Conservation (phyloP, 306 rosid species). For the Prosopis cineraria region DNA sequence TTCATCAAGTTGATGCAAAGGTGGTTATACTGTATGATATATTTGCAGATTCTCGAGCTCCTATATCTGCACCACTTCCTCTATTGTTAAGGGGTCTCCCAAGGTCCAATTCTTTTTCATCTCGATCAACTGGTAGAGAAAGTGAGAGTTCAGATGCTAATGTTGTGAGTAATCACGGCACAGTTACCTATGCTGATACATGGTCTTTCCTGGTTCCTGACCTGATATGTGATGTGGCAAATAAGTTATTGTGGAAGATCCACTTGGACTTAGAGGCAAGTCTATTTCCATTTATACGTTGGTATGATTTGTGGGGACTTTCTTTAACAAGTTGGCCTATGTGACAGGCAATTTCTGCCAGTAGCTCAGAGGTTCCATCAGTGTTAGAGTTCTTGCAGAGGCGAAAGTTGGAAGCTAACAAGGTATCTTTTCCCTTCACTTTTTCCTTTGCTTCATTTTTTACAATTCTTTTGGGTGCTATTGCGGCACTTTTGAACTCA, state of each 20-base stretch:
- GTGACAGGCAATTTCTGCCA: slow-evolving; percentile 87
- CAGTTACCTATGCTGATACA: slow-evolving; percentile 63
- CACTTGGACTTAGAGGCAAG: slow-evolving; percentile 86
- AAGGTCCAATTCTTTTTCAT: slow-evolving; percentile 53
- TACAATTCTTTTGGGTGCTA: slow-evolving; percentile 31
- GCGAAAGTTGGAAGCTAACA: slow-evolving; percentile 80
- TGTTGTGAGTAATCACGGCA: slow-evolving; percentile 53
- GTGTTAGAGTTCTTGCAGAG: slow-evolving; percentile 94
- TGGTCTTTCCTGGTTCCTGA: slow-evolving; percentile 92
- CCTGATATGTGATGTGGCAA: slow-evolving; percentile 74
- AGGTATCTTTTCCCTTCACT: slow-evolving; percentile 47
- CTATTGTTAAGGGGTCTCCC: slow-evolving; percentile 80
- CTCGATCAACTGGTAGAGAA: slow-evolving; percentile 65
- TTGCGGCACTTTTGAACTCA: slow-evolving; percentile 27
- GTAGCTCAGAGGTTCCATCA: slow-evolving; percentile 95
- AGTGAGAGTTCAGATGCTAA: slow-evolving; percentile 53
- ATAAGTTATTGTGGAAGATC: slow-evolving; percentile 78
- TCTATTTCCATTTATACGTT: slow-evolving; percentile 29
- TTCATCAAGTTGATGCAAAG: slow-evolving; percentile 97
- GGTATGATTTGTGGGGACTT: slow-evolving; percentile 19
- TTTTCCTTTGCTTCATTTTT: slow-evolving; percentile 21
- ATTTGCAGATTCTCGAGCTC: slow-evolving; percentile 83
- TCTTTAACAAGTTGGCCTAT: slow-evolving; percentile 30
- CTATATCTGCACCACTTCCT: slow-evolving; percentile 98
- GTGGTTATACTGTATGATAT: slow-evolving; percentile 93